Evolutionary conservation across 805 yeast genomes (phyloP).

Genomic region (Priceomyces castillae): DNA sequence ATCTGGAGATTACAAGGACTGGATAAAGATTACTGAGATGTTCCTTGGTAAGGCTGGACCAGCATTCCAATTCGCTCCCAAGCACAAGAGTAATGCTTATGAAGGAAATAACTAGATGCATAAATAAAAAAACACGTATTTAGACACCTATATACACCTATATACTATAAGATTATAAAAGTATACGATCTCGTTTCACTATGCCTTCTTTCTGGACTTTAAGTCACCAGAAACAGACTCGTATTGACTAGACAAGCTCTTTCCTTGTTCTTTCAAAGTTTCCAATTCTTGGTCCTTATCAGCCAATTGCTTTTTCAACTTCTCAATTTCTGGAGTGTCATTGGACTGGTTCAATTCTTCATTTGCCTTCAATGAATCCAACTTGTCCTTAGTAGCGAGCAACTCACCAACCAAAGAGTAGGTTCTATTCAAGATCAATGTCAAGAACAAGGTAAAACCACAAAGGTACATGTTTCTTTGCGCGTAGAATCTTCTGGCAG

Average conservation of each 20-base stretch:
- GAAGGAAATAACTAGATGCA: constrained; percentile 15
- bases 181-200: background rate
- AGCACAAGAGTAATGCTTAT: constrained; percentile 90
- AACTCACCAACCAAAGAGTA: constrained; percentile 76
- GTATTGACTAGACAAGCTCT: constrained; percentile 62
- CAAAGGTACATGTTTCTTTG: constrained; percentile 95
- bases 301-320: constrained; percentile 44
- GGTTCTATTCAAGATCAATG: constrained; percentile 81
- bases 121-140: constrained; percentile 1
- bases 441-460: constrained; percentile 90
- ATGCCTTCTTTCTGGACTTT: constrained; percentile 13
- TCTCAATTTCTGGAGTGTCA: constrained; percentile 40
- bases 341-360: constrained; percentile 18
- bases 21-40: constrained; percentile 96
- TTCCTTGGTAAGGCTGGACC: constrained; percentile 84
- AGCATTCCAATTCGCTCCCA: constrained; percentile 78
- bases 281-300: constrained; percentile 65
- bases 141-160: background rate
- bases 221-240: constrained; percentile 31
- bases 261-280: constrained; percentile 71
- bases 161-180: background rate
- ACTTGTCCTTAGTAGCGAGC: constrained; percentile 60
- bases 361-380: constrained; percentile 33
- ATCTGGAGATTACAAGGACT: constrained; percentile 80
- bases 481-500: constrained; percentile 89